These are phyloP conservation scores for Brettanomyces custersianus DNA, from an alignment of 805 yeast species.

Conservation along the genomic window DNA sequence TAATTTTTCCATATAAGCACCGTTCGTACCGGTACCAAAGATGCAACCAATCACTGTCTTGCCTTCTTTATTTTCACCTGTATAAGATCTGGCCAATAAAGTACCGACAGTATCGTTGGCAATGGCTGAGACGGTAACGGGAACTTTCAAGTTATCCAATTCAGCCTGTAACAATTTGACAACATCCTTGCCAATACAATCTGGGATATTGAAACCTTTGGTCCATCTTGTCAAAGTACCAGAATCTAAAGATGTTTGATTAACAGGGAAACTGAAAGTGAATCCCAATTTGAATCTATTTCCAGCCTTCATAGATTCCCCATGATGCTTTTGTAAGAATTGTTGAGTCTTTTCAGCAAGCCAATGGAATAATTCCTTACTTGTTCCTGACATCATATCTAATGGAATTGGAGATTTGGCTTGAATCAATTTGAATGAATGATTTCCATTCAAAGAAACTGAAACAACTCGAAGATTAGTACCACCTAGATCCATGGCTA, in stretches of 20 bases:
- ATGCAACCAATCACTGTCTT: slow-evolving; percentile 82
- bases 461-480: slow-evolving; percentile 95
- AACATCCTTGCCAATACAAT: slow-evolving; percentile 79
- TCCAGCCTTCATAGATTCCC: slow-evolving; percentile 12
- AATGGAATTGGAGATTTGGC: slow-evolving; percentile 71
- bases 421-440: slow-evolving; percentile 71
- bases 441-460: slow-evolving; percentile 65
- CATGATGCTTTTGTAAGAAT: slow-evolving; percentile 63
- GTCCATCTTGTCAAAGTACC: slow-evolving; percentile 94
- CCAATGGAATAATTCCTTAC: slow-evolving; percentile 62
- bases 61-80: slow-evolving; percentile 54
- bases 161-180: slow-evolving; percentile 64
- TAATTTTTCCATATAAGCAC: slow-evolving; percentile 80
- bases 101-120: slow-evolving; percentile 98
- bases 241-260: slow-evolving; percentile 68
- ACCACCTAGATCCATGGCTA: slow-evolving; percentile 95
- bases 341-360: slow-evolving; percentile 61
- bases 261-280: slow-evolving; percentile 90
- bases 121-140: slow-evolving; percentile 73
- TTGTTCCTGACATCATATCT: slow-evolving; percentile 59
- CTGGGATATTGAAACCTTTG: slow-evolving; percentile 83
- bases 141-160: slow-evolving; percentile 47
- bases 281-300: slow-evolving; percentile 67
- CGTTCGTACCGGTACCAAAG: slow-evolving; percentile 97
- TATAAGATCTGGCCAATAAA: slow-evolving; percentile 76